Evolutionary conservation across 768 basidiomycete species (phyloP).

Genomic region (Sporobolomyces roseus): DNA sequence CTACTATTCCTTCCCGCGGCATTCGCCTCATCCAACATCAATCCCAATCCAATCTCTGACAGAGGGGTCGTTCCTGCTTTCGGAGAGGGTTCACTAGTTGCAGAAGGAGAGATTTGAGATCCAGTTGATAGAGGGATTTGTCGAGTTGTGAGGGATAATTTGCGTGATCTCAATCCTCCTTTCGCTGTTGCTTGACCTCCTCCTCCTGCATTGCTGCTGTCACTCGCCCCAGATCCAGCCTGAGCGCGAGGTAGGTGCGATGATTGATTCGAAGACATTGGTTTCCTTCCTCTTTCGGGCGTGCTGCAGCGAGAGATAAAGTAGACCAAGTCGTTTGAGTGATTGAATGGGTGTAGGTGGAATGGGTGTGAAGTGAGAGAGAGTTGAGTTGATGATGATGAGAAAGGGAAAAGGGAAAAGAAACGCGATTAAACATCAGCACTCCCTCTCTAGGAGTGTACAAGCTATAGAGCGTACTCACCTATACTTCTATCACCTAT

Average conservation of each 20-base stretch:
- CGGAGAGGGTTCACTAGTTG: conserved; percentile 3
- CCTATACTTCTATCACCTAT: too few species aligned
- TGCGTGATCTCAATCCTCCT: conserved; percentile 20
- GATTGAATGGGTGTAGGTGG: too few species aligned
- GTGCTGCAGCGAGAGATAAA: background rate
- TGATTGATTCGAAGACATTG: background rate
- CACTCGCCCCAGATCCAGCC: background rate
- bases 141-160: conserved; percentile 10
- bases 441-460: background rate
- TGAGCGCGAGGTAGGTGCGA: background rate
- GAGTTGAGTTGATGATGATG: background rate
- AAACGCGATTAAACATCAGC: background rate
- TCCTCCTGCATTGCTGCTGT: too few species aligned
- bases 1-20: background rate
- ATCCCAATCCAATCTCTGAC: conserved; percentile 33
- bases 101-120: conserved; percentile 16
- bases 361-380: background rate
- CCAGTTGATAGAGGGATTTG: background rate
- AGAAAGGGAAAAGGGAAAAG: background rate
- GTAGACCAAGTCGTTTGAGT: background rate
- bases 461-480: background rate
- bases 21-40: conserved; percentile 28
- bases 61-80: background rate
- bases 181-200: background rate
- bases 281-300: too few species aligned